These are phyloP conservation scores for Echium plantagineum DNA, from an alignment of 257 asterid species.

Conservation along the genomic window DNA sequence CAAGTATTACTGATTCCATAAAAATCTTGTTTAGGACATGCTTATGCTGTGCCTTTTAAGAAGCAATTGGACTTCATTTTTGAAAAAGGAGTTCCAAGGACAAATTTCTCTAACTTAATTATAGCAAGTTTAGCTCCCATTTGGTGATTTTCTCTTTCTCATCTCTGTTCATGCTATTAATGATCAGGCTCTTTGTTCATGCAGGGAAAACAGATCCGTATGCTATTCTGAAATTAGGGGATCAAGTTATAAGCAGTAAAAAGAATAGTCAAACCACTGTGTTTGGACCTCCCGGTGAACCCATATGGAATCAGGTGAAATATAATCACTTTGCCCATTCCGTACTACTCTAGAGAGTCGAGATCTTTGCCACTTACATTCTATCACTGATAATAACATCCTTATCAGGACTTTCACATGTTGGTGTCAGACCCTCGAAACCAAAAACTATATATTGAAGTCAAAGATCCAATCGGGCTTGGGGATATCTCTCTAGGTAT, in stretches of 20 bases:
- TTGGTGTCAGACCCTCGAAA: slow-evolving; percentile 72
- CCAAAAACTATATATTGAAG: slow-evolving; percentile 63
- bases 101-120: no score
- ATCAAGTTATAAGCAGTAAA: slow-evolving; percentile 89
- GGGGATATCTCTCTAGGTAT: slow-evolving; percentile 67
- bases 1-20: not conserved
- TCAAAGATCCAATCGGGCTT: slow-evolving; percentile 84
- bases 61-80: no score
- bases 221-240: slow-evolving; percentile 72
- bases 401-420: slow-evolving; percentile 89
- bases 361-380: not conserved
- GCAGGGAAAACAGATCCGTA: slow-evolving; percentile 97
- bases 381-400: slow-evolving; percentile 12
- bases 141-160: not conserved
- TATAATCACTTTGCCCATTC: not conserved
- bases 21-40: no score
- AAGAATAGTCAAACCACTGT: slow-evolving; percentile 92
- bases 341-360: not conserved
- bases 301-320: slow-evolving; percentile 95
- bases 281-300: slow-evolving; percentile 95
- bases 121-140: no score
- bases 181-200: slow-evolving; percentile 8
- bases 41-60: no score
- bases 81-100: no score
- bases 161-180: not conserved